Evolutionary conservation across 2,329 filamentous ascomycete species (phyloP).

Genomic region (Microcyclosporella mali): DNA sequence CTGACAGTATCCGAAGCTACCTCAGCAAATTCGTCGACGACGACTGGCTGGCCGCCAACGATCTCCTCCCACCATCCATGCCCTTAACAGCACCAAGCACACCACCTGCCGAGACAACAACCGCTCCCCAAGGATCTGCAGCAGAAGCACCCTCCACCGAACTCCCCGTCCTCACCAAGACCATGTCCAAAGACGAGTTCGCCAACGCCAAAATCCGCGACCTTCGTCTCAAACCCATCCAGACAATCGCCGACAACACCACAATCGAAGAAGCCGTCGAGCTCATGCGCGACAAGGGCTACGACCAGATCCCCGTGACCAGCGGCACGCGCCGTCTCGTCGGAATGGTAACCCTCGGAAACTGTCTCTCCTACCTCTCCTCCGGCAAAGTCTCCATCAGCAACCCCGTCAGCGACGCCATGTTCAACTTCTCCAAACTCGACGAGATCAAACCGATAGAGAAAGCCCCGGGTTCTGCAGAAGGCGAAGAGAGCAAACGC

Average conservation of each 20-base stretch:
- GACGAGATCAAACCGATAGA: conserved; percentile 89
- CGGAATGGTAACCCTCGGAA: conserved; percentile 89
- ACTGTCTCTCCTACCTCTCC: conserved; percentile 85
- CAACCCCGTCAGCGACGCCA: conserved; percentile 75
- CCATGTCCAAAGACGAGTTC: conserved; percentile 58
- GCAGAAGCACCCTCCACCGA: conserved; percentile 7
- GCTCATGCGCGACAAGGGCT: conserved; percentile 96
- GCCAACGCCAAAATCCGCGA: conserved; percentile 70
- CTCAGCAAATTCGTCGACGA: conserved; percentile 98
- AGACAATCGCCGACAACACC: conserved; percentile 66
- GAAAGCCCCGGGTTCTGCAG: conserved; percentile 50
- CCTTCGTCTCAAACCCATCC: conserved; percentile 87
- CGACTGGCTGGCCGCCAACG: conserved; percentile 96
- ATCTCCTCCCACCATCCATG: conserved; percentile 65
- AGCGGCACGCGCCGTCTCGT: conserved; percentile 65
- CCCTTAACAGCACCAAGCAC: conserved; percentile 36
- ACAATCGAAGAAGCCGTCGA: conserved; percentile 84
- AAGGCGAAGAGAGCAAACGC: conserved; percentile 38
- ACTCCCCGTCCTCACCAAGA: conserved; percentile 34
- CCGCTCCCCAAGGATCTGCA: conserved; percentile 18
- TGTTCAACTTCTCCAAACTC: conserved; percentile 91
- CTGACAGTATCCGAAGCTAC: conserved; percentile 95
- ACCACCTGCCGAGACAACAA: conserved; percentile 27
- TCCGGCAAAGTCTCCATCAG: conserved; percentile 69
- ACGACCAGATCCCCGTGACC: conserved; percentile 93